Evolutionary conservation across 495 filamentous ascomycete species (phyloP).

Genomic region (Daldinia grandis): DNA sequence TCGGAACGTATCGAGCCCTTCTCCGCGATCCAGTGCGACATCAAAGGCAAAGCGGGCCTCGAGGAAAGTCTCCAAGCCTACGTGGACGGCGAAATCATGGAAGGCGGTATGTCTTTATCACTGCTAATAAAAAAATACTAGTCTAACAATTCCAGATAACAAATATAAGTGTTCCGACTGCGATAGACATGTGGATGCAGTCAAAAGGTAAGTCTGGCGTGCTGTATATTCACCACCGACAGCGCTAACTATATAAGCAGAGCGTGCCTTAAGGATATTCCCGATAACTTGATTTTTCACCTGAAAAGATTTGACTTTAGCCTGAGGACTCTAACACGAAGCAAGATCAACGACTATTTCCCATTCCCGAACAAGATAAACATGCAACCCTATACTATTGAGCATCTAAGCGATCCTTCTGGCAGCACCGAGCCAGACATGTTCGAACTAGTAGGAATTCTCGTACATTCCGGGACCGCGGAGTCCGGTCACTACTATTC

Average conservation of each 20-base stretch:
- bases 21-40: constrained; percentile 95
- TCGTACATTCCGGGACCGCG: constrained; percentile 92
- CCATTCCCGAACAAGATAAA: constrained; percentile 85
- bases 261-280: constrained; percentile 91
- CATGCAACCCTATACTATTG: constrained; percentile 89
- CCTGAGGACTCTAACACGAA: constrained; percentile 79
- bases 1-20: constrained; percentile 91
- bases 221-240: neutral
- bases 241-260: constrained; percentile 50
- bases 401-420: constrained; percentile 75
- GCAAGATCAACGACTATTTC: constrained; percentile 96
- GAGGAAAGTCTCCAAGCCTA: constrained; percentile 91
- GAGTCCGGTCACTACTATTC: constrained; percentile 98
- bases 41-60: constrained; percentile 87
- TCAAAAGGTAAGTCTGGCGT: constrained; percentile 71
- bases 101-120: constrained; percentile 69
- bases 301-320: constrained; percentile 98
- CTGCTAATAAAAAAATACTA: constrained; percentile 24
- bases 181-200: constrained; percentile 88
- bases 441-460: constrained; percentile 90
- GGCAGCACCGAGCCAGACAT: constrained; percentile 66
- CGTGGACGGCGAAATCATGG: constrained; percentile 96
- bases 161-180: constrained; percentile 97
- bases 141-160: constrained; percentile 68
- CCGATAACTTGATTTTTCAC: constrained; percentile 94